These are phyloP conservation scores for Caloboletus firmus DNA, from an alignment of 1,284 basidiomycete genomes.

Conservation along the genomic window DNA sequence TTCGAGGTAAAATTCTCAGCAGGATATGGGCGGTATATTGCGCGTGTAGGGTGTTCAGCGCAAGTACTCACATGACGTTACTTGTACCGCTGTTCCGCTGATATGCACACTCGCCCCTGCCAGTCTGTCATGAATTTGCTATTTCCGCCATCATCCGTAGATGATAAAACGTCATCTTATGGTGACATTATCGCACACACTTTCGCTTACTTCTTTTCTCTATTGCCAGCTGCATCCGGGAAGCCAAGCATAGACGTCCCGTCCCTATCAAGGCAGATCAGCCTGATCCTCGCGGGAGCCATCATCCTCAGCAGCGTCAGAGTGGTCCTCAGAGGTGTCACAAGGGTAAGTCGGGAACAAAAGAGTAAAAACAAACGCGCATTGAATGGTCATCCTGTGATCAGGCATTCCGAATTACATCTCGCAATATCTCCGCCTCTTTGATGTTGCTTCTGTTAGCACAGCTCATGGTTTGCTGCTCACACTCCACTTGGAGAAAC, in stretches of 20 bases:
- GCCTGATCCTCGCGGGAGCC: slow-evolving; percentile 65
- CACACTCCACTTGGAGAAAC: slow-evolving; percentile 7
- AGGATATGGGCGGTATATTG: slow-evolving; percentile 68
- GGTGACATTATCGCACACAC: slow-evolving; percentile 62
- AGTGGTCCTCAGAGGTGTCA: slow-evolving; percentile 63
- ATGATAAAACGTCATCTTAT: slow-evolving; percentile 42
- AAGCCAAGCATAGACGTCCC: slow-evolving; percentile 37
- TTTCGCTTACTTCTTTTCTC: slow-evolving; percentile 52
- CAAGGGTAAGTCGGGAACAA: slow-evolving; percentile 46
- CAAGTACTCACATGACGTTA: slow-evolving; percentile 39
- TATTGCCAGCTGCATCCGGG: slow-evolving; percentile 38
- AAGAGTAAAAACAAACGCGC: not conserved
- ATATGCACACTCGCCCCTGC: slow-evolving; percentile 7
- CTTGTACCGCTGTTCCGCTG: slow-evolving; percentile 7
- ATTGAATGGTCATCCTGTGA: not conserved
- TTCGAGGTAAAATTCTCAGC: slow-evolving; percentile 53
- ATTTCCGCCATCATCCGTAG: slow-evolving; percentile 42
- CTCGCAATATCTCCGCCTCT: slow-evolving; percentile 64
- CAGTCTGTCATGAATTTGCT: slow-evolving; percentile 63
- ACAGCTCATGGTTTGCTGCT: slow-evolving; percentile 67
- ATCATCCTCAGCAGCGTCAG: slow-evolving; percentile 73
- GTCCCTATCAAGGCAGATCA: slow-evolving; percentile 62
- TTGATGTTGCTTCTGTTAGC: slow-evolving; percentile 72
- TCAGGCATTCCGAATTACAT: slow-evolving; percentile 63
- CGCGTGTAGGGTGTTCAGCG: slow-evolving; percentile 60